Evolutionary conservation across 2,329 filamentous ascomycete genomes (phyloP), one percentile per base, ranked within the genome.

Genomic region (Fonsecaea pugnacius): DNA sequence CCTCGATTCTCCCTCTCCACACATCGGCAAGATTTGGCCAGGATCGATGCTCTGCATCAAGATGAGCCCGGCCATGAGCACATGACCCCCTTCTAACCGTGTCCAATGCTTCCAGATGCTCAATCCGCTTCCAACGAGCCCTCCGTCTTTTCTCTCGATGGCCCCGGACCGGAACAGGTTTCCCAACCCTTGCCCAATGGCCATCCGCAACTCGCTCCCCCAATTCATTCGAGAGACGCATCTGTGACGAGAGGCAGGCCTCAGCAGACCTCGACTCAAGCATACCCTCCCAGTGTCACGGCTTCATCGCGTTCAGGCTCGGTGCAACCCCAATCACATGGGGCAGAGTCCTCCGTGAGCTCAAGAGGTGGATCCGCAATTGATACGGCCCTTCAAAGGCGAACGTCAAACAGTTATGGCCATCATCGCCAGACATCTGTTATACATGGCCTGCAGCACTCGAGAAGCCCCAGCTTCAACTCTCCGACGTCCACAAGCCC

Each of bases 371-470:
- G 56, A 24, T 54, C 63, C 8, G 16, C 58, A n/a, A 56, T 67
- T 8, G 69, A 69, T 38, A 64, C 69, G 27, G 36, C 76, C 67
- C 70, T 81, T 64, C 82, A 85, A 68, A 78, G 83, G 67, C 83
- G 82, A 67, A 75, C 81, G 9, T 84, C 82, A 27, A 75, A 78
- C 64, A 84, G 83, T 16, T 89, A 98, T 82, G 91, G 91, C 65
- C 93, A 99, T 77, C 92, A 98, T 78, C 89, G 95, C 61, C 92
- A 99, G 80, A 96, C 94, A 0, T 98, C 94, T 55, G 97, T 98
- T 72, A 93, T 98, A 63, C 91, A 98, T 86, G 94, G 95, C 60
- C 77, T 96, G 70, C 93, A 96, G 76, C 95, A 99, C 78, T 90
- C 85, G 62, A 81, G 94, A 78, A 96, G 96, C 84, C 90, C 92